Evolutionary conservation across 2,329 filamentous ascomycete genomes (phyloP).

Genomic region (Phialocephala sp.): DNA sequence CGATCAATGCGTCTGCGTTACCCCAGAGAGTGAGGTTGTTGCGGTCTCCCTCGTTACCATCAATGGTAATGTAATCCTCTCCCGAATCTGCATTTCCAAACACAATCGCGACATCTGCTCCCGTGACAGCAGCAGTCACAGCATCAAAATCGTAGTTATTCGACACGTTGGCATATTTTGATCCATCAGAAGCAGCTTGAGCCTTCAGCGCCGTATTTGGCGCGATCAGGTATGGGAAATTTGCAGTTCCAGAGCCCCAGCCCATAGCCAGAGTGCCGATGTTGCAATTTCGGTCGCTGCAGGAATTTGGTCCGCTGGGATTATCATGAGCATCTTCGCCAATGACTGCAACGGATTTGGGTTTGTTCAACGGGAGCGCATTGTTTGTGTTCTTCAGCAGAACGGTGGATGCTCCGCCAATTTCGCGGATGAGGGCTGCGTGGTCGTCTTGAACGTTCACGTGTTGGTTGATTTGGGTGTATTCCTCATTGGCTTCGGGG

Average conservation of each 20-base stretch:
- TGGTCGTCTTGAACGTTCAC: constrained; percentile 83
- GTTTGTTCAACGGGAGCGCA: constrained; percentile 74
- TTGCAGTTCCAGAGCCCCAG: constrained; percentile 78
- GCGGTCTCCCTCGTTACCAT: constrained; percentile 84
- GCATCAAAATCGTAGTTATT: constrained; percentile 58
- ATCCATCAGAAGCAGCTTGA: constrained; percentile 64
- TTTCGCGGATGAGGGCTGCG: constrained; percentile 73
- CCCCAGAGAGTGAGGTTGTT: constrained; percentile 93
- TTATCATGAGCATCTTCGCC: constrained; percentile 85
- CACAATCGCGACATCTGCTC: constrained; percentile 75
- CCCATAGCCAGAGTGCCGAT: constrained; percentile 72
- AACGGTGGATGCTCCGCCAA: constrained; percentile 81
- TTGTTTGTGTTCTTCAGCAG: constrained; percentile 82
- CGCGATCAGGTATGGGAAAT: constrained; percentile 78
- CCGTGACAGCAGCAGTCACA: constrained; percentile 69
- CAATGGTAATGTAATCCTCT: constrained; percentile 83
- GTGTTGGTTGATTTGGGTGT: constrained; percentile 75
- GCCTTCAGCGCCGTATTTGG: constrained; percentile 73
- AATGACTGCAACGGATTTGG: constrained; percentile 76
- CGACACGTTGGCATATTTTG: constrained; percentile 68
- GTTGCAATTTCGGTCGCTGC: constrained; percentile 59
- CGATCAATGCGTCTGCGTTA: constrained; percentile 78
- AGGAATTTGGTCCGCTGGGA: constrained; percentile 78
- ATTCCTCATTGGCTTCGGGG: constrained; percentile 64
- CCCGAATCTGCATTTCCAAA: constrained; percentile 88